Evolutionary conservation across 192 early-diverging fungal genomes (phyloP), one percentile per base, ranked within the genome.

Genomic region (Phlyctochytrium arcticum): DNA sequence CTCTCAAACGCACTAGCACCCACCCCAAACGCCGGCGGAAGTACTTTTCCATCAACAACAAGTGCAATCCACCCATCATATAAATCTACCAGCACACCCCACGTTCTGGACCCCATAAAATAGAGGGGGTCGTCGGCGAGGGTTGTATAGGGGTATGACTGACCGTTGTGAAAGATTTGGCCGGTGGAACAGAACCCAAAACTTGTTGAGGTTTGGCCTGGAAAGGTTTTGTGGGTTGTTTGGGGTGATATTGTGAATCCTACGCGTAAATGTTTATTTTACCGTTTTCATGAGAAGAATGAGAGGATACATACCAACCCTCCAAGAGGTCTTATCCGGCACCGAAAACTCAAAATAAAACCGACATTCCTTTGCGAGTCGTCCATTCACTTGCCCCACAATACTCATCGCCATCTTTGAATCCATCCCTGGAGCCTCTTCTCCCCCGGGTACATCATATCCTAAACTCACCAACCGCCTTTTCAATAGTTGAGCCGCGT

Each of bases 321-420:
- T 33, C 75, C 78, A 84, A 19, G 53, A 42, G 10, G 70, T 72
- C 10, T 59, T 61, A 56, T 72, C 68, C 5, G 75, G 77, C 7
- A 61, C 67, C 17, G 72, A 57, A 47, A 81, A 65, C 65, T 84
- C 82, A 48, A 71, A 81, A 50, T 80, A 81, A 46, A 72, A 75
- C 47, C 69, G 29, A 48, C 75, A 67, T 39, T 81, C 77, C 50
- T 34, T 60, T 23, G 65, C 59, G 34, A 84, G 36, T 36, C 65
- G 57, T 4, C 53, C n/a, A 24, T 46, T n/a, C 6, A 84, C 56
- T 61, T 84, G 79, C 30, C 44, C 50, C 3, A 81, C 30, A 15
- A 79, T 46, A 36, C 57, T 65, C 24, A 69, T 36, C 6, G 74
- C 71, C 42, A 65, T 56, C 19, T 63, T 63, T n/a, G 56, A 42